Percentiles rank a stretch among this genome's conserved stretches.
Evolutionary conservation across 2,329 filamentous ascomycete genomes (phyloP).

Genomic region (Coniosporium tulheliwenetii): DNA sequence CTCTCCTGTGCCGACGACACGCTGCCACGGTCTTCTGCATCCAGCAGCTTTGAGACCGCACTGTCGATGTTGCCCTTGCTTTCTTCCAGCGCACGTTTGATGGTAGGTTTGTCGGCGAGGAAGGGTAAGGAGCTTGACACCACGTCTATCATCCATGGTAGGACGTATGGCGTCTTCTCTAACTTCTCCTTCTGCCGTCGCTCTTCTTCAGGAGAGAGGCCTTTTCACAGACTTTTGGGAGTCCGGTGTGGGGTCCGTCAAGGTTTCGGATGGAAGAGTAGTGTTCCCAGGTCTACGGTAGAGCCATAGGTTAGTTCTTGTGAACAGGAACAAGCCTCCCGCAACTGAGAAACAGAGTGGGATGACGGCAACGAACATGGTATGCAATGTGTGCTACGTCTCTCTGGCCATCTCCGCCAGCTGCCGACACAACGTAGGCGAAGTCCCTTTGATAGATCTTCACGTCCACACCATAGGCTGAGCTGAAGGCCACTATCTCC

Average conservation of each 20-base stretch:
- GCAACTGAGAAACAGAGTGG: too few relatives aligned
- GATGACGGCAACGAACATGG: constrained; percentile 32
- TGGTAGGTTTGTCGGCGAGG: constrained; percentile 31
- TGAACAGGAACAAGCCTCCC: background rate
- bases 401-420: constrained; percentile 12
- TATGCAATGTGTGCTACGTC: constrained; percentile 44
- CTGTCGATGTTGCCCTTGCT: constrained; percentile 37
- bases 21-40: constrained; percentile 27
- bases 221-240: constrained; percentile 29
- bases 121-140: constrained; percentile 36
- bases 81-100: constrained; percentile 36
- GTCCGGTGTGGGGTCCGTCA: constrained; percentile 41
- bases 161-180: constrained; percentile 23
- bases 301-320: constrained; percentile 7
- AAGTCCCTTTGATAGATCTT: constrained; percentile 43
- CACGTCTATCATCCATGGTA: constrained; percentile 39
- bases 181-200: constrained; percentile 19
- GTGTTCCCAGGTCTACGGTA: constrained; percentile 42
- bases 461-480: constrained; percentile 45
- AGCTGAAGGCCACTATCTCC: constrained; percentile 51
- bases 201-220: constrained; percentile 24
- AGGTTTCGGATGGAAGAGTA: constrained; percentile 51
- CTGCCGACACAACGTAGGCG: constrained; percentile 32
- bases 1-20: constrained; percentile 26
- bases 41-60: constrained; percentile 36